Evolutionary conservation across 768 basidiomycete genomes (phyloP), one percentile per base, ranked within the genome.

Genomic region (Dictyophora rubrovolvata): DNA sequence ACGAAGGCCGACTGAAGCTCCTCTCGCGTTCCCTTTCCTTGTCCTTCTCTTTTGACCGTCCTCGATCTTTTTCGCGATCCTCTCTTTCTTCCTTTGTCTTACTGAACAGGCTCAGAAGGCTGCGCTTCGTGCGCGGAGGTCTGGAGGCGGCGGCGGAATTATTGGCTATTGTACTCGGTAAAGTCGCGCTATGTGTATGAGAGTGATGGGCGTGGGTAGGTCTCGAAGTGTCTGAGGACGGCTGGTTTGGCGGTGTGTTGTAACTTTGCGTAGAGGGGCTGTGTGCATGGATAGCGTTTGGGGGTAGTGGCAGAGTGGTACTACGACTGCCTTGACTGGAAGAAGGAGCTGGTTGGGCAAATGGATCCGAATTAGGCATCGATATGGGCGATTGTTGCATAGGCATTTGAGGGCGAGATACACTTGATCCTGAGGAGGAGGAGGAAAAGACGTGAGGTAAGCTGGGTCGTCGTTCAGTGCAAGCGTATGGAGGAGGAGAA

Each of bases 51-150:
- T 54, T 23, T 5, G 42, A 42, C 23, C 14, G 34, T 48, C 59
- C 17, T 21, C 59, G 9, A 22, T 36, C 12, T 37, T 8, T 46
- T 50, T 37, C 34, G 33, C n/a, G 46, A 34, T 21, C 37, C 23
- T 42, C n/a, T 10, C 59, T 17, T 33, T 59, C 54, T 21, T 33
- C 5, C 42, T 33, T 37, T 2, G 12, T 42, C 60, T 59, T 63
- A 17, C 51, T 59, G 54, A 65, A 65, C 42, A 65, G 37, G 53
- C 63, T 65, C 28, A 63, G 35, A 42, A 65, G 20, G 53, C 64
- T 65, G 51, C 60, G 60, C 47, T 65, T 65, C 28, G 60, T 53
- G 14, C 60, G 60, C 46, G 63, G 63, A 42, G 42, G 42, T 14
- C 56, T 55, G 16, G 56, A 12, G 33, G 23, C 10, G 10, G 57